phyloP scores from a whole-genome alignment of 257 asterid genomes.

The Capsicum rhomboideum region DNA sequence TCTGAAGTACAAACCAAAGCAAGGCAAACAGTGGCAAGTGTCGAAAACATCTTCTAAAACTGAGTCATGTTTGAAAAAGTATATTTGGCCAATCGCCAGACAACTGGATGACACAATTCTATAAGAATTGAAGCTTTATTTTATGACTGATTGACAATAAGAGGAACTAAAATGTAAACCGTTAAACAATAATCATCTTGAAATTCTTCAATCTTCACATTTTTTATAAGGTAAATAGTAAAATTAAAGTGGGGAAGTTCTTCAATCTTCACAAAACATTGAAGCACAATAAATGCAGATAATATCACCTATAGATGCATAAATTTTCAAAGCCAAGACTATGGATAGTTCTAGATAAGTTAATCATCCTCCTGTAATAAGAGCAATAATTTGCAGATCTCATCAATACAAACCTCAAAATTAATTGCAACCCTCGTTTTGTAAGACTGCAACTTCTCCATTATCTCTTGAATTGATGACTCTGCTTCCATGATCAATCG shows the following conservation, averaged over 20 bases:
- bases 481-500: constrained; percentile 13
- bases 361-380: constrained; percentile 15
- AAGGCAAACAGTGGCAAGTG: not conserved
- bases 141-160: too few relatives aligned
- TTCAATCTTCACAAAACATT: not conserved
- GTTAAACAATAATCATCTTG: not conserved
- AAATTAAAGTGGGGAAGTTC: too few relatives aligned
- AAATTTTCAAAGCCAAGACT: not conserved
- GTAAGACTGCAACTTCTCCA: constrained; percentile 95
- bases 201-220: too few relatives aligned
- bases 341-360: not conserved
- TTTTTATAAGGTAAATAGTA: too few relatives aligned
- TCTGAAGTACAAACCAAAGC: not conserved
- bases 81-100: not conserved
- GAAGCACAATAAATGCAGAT: not conserved
- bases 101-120: not conserved
- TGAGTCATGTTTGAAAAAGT: too few relatives aligned
- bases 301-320: not conserved
- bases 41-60: not conserved
- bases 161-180: not conserved
- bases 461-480: constrained; percentile 62
- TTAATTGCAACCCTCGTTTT: constrained; percentile 76
- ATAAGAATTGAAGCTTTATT: not conserved
- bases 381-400: not conserved
- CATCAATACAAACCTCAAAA: constrained; percentile 60